These are phyloP conservation scores for Pseudocercospora vitis DNA, from an alignment of 2,329 filamentous ascomycete genomes.

Conservation along the genomic window DNA sequence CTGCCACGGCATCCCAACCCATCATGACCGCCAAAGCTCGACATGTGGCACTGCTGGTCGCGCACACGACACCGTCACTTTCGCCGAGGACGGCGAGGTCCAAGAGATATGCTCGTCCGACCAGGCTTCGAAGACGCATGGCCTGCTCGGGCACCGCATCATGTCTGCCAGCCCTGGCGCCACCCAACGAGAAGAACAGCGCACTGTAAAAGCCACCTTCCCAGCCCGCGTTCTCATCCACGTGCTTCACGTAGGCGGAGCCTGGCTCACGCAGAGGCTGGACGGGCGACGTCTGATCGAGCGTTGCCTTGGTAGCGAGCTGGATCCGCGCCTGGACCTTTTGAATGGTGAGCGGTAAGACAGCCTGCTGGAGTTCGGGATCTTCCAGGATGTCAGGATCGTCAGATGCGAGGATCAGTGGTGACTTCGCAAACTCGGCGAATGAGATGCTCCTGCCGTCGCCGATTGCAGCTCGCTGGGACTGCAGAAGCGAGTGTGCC, in stretches of 20 bases:
- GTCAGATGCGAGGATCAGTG: constrained; percentile 72
- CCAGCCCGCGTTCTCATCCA: constrained; percentile 79
- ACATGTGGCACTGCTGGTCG: constrained; percentile 67
- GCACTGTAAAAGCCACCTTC: constrained; percentile 82
- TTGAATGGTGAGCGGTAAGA: constrained; percentile 34
- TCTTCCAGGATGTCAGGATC: constrained; percentile 73
- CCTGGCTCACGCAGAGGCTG: constrained; percentile 41
- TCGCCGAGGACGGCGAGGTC: constrained; percentile 73
- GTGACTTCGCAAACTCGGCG: constrained; percentile 50
- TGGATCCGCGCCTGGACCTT: constrained; percentile 75
- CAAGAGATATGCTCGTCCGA: constrained; percentile 78
- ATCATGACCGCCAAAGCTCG: constrained; percentile 79
- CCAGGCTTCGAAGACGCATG: constrained; percentile 68
- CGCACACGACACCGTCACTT: constrained; percentile 72
- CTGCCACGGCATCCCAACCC: constrained; percentile 71
- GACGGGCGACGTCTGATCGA: constrained; percentile 41
- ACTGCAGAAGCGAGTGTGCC: constrained; percentile 17
- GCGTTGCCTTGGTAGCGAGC: constrained; percentile 64
- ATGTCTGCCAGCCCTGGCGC: constrained; percentile 13
- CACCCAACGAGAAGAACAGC: constrained; percentile 77
- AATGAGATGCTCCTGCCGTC: constrained; percentile 42
- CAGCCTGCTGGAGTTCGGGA: constrained; percentile 58
- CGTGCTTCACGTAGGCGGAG: constrained; percentile 62
- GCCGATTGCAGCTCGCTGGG: constrained; percentile 1
- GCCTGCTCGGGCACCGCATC: constrained; percentile 45